Evolutionary conservation across 2,329 filamentous ascomycete genomes (phyloP).

Genomic region (Madurella fahalii): DNA sequence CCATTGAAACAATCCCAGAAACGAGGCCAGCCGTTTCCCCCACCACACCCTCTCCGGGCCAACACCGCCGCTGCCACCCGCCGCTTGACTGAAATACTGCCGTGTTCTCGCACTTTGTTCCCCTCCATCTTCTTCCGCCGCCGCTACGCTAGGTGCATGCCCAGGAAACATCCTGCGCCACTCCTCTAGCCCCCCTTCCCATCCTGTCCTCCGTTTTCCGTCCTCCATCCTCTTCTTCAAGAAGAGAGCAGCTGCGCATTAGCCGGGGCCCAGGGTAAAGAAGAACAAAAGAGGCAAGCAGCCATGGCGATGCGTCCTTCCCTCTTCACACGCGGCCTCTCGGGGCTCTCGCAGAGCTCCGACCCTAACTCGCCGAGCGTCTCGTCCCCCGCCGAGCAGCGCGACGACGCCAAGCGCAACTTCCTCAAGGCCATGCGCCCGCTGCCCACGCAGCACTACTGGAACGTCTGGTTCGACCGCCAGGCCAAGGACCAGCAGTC

Average conservation of each 20-base stretch:
- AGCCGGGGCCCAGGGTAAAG: too few species aligned
- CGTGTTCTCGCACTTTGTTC: not conserved
- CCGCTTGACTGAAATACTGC: not conserved
- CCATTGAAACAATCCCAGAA: slow-evolving; percentile 13
- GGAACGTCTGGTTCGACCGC: slow-evolving; percentile 67
- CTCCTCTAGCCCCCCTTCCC: not conserved
- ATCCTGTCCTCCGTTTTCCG: too few species aligned
- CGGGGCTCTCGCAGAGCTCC: slow-evolving; percentile 56
- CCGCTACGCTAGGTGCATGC: not conserved
- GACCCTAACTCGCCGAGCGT: slow-evolving; percentile 57
- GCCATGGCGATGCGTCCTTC: slow-evolving; percentile 54
- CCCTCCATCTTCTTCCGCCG: not conserved
- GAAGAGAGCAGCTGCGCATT: too few species aligned
- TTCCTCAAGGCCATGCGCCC: slow-evolving; percentile 70
- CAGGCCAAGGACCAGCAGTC: slow-evolving; percentile 42
- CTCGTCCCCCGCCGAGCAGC: slow-evolving; percentile 65
- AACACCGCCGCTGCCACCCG: not conserved
- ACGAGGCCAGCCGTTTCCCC: slow-evolving; percentile 3
- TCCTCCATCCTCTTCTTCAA: too few species aligned
- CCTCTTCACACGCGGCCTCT: slow-evolving; percentile 60
- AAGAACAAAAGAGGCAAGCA: slow-evolving; percentile 15
- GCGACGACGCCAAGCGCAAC: slow-evolving; percentile 78
- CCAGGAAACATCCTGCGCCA: not conserved
- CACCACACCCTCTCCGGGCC: slow-evolving; percentile 8
- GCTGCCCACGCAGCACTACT: slow-evolving; percentile 75